A percentile compares a stretch with the other conserved stretches of the same genome.
Evolutionary conservation across 2,329 filamentous ascomycete species (phyloP).

Genomic region (Trichoderma sp.): DNA sequence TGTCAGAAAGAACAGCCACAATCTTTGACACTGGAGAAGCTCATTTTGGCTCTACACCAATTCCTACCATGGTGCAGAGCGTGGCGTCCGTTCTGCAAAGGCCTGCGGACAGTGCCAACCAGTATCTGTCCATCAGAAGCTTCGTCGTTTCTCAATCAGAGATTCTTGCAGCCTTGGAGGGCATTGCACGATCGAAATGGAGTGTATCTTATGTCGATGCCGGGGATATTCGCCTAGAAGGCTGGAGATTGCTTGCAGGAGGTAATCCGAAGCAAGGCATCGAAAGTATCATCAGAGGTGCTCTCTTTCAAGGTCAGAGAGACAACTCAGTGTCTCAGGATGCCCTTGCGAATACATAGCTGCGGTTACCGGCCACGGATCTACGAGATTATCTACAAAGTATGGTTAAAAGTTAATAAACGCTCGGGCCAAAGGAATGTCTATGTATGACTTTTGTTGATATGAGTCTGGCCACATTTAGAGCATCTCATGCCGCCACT

Average conservation of each 20-base stretch:
- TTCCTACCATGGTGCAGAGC: background rate
- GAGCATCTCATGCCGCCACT: background rate
- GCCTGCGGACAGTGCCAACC: background rate
- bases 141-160: background rate
- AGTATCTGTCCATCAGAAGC: background rate
- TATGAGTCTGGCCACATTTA: background rate
- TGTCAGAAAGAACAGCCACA: background rate
- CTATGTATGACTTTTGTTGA: background rate
- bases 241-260: background rate
- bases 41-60: background rate
- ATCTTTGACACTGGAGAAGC: constrained; percentile 8
- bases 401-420: background rate
- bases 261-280: background rate
- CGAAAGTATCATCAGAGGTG: background rate
- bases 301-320: background rate
- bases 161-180: background rate
- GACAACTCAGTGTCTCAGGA: background rate
- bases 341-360: background rate
- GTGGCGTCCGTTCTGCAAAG: background rate
- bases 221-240: background rate
- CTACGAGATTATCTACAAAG: background rate
- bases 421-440: background rate
- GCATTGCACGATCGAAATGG: background rate
- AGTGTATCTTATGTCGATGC: background rate
- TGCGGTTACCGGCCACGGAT: background rate